phyloP scores from a whole-genome alignment of 208 protist genomes.

The Leishmania guyanensis region DNA sequence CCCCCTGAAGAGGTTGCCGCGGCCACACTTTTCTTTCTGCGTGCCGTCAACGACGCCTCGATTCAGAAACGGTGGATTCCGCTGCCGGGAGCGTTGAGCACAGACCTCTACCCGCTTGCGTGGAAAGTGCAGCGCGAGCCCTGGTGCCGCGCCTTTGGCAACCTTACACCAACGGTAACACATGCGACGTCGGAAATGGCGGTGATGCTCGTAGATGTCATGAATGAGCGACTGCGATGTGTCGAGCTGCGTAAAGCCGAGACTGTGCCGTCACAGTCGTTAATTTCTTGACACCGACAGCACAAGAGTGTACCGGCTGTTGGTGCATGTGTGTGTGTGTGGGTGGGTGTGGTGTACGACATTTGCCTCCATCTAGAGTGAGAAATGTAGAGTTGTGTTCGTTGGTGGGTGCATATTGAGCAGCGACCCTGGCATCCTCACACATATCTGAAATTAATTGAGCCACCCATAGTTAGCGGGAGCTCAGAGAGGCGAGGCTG shows the following conservation, averaged over 20 bases:
- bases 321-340: background rate
- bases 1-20: conserved; percentile 46
- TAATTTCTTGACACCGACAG: background rate
- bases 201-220: conserved; percentile 34
- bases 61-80: conserved; percentile 39
- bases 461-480: background rate
- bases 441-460: background rate
- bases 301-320: background rate
- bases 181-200: conserved; percentile 24
- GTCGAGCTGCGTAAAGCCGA: conserved; percentile 8
- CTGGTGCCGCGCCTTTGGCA: conserved; percentile 62
- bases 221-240: conserved; percentile 42
- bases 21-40: conserved; percentile 66
- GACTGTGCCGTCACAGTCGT: background rate
- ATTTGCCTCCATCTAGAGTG: background rate
- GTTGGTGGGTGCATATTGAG: background rate
- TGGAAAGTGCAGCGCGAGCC: conserved; percentile 31
- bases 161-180: background rate
- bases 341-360: background rate
- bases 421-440: background rate
- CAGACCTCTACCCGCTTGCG: conserved; percentile 41
- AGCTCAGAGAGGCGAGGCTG: background rate
- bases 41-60: conserved; percentile 53
- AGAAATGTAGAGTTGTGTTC: background rate
- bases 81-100: conserved; percentile 28